Evolutionary conservation across 1,139 yeast genomes (phyloP), one percentile per base, ranked within the genome.

Genomic region (Petasospora fabianii): DNA sequence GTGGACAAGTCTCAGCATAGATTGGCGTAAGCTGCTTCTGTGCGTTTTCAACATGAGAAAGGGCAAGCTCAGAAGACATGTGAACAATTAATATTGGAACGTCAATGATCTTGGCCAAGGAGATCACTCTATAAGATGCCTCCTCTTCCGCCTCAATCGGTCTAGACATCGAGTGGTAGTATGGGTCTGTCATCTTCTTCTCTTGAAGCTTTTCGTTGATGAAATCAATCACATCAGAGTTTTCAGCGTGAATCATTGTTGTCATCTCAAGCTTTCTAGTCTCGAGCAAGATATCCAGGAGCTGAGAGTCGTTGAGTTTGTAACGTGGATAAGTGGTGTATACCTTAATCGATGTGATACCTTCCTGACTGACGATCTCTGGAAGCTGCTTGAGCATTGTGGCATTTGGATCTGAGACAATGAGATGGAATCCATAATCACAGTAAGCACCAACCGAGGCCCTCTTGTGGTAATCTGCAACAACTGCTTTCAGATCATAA

Each of bases 191-290:
- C 40, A 63, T 44, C 5, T 61, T 60, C 36, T 65, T 62, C 36
- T 57, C 54, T 42, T 61, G 64, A 11, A 68, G 52, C 39, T 65
- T 64, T 31, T 66, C 65, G 26, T 64, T 67, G 45, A 69, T 61
- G 49, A 65, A 69, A 28, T 61, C 62, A 34, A 71, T 68, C 38
- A 71, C 60, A 42, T 70, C 75, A 13, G 69, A 59, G 49, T 70
- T 70, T 49, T 71, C 76, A 6, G 76, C 75, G 48, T 71, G 76
- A 28, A 71, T 64, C 73, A 71, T 68, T 0, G 73, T 66, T 3
- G 74, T 69, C 44, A 69, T 60, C 18, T 65, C 64, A 32, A 61
- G 48, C 37, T 63, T 62, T 39, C 74, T 57, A 27, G 68, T 66
- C n/a, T 64, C 63, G 27, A 64, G 48, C 48, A 69, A 50, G 11